Evolutionary conservation across 2,329 filamentous ascomycete species (phyloP), one percentile per base, ranked within the genome.

Genomic region (Exophiala phaeomuriformis): DNA sequence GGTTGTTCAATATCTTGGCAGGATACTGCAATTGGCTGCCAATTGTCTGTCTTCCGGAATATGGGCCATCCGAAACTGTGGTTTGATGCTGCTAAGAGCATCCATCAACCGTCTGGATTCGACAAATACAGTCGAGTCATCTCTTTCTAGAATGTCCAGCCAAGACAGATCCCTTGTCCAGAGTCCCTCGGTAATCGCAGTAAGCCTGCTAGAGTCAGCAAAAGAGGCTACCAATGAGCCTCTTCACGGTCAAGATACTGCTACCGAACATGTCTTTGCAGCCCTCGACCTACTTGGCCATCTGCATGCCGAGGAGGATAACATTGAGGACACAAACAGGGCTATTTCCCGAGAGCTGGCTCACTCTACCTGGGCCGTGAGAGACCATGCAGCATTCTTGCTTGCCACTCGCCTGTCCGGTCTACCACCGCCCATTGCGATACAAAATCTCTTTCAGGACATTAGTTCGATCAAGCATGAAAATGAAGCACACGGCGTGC

Each of bases 31-130:
- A 56, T 76, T 97, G n/a, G 90, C 90, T 1, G 87, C 88, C 7
- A 79, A 80, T 54, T 88, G 86, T 48, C 76, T 98, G 10, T 85
- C 82, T 42, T 93, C 88, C 0, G 79, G 86, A 55, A 82, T 93
- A 27, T 98, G 93, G 93, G 88, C 90, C 0, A 90, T 98, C 52
- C 84, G 90, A 1, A 98, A 98, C 67, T 96, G 90, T 61, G 90
- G 90, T 1, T 72, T 97, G 33, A 86, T 97, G 71, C 80, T 98
- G 4, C 83, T 97, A 60, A 83, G 91, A 51, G 88, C 89, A 57
- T 75, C 96, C 3, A 58, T 62, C 33, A 58, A 56, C 42, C 57
- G 62, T 9, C 52, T 64, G 32, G 57, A 84, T 44, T 47, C 55
- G 29, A 55, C 55, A 12, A 40, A 29, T 12, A 43, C 32, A 8